A percentile compares a stretch with the other conserved stretches of the same genome.
These are phyloP conservation scores for Davidsoniella eucalypti DNA, from an alignment of 2,329 filamentous ascomycete species.

Conservation along the genomic window DNA sequence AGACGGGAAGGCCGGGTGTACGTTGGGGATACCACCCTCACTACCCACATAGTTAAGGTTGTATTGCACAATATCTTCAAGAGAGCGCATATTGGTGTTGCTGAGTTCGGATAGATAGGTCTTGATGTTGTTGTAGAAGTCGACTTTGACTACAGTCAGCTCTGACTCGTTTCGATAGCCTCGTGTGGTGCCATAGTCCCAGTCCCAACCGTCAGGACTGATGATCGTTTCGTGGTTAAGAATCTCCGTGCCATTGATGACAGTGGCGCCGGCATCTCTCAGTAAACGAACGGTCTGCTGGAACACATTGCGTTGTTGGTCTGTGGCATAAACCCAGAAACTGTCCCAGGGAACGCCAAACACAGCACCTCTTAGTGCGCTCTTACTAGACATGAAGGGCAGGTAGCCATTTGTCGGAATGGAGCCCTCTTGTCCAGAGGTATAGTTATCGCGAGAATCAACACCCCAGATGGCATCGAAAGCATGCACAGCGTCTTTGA, in stretches of 20 bases:
- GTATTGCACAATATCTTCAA: slow-evolving; percentile 51
- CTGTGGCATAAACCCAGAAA: slow-evolving; percentile 48
- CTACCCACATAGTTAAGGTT: slow-evolving; percentile 46
- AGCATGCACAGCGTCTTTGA: slow-evolving; percentile 49
- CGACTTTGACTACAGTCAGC: slow-evolving; percentile 55
- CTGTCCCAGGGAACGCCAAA: slow-evolving; percentile 59
- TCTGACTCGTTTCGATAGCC: slow-evolving; percentile 57
- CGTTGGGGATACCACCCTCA: slow-evolving; percentile 45
- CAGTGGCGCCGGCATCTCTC: slow-evolving; percentile 42
- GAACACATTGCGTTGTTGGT: slow-evolving; percentile 37
- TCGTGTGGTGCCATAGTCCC: slow-evolving; percentile 47
- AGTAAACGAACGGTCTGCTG: slow-evolving; percentile 28
- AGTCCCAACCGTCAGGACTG: slow-evolving; percentile 54
- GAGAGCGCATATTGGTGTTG: slow-evolving; percentile 40
- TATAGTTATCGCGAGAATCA: slow-evolving; percentile 50
- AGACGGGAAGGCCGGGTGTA: slow-evolving; percentile 46
- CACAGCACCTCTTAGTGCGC: slow-evolving; percentile 39
- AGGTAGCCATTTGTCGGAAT: slow-evolving; percentile 40
- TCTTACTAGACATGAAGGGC: slow-evolving; percentile 36
- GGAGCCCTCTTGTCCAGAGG: slow-evolving; percentile 35
- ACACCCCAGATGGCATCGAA: slow-evolving; percentile 53
- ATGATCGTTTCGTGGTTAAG: slow-evolving; percentile 45
- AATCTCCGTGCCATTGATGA: slow-evolving; percentile 56
- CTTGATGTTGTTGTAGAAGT: slow-evolving; percentile 48
- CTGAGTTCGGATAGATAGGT: slow-evolving; percentile 44